Evolutionary conservation across 192 early-diverging fungal genomes (phyloP), one percentile per base, ranked within the genome.

Genomic region (Coemansia sp.): DNA sequence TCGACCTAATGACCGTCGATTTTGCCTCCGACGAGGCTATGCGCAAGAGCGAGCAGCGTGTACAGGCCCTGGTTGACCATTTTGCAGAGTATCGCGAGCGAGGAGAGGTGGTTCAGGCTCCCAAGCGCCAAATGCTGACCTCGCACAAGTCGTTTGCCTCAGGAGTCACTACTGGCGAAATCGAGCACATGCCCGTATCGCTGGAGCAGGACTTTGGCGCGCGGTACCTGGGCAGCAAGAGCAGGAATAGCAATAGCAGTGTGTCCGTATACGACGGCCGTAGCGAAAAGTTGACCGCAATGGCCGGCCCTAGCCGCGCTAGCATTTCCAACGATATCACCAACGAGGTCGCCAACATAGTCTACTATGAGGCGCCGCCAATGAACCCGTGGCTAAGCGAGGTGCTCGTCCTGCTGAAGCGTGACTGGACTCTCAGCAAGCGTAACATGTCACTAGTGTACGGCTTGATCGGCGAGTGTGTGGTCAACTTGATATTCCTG

Each of bases 1-100:
- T 91, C 48, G 88, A 91, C 66, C 72, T 90, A 15, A 75, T 80
- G 65, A 87, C 79, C 57, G 55, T 84, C 29, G 74, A 86, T 58
- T 77, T 84, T 64, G 59, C 73, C 12, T 68, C 75, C 36, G 46
- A 71, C 25, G 78, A 85, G 32, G 66, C 72, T 0, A 64, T 70
- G 69, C 45, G 59, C 2, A 61, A 66, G 42, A 83, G 77, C 59
- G 64, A 77, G 31, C 37, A 59, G 11, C 82, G 84, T 23, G 74
- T 87, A 27, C 66, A 73, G 50, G 25, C 48, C 11, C 70, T 80
- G 23, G 73, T 71, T 27, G 63, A 72, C 25, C 25, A 64, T 7
- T 80, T 75, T 66, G 58, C 25, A 23, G 69, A 69, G 38, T 74
- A 66, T 39, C 63, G 65, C 10, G 55, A 42, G 9, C 31, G 37